phyloP scores from a whole-genome alignment of 495 filamentous ascomycete species.

The Durotheca rogersii region DNA sequence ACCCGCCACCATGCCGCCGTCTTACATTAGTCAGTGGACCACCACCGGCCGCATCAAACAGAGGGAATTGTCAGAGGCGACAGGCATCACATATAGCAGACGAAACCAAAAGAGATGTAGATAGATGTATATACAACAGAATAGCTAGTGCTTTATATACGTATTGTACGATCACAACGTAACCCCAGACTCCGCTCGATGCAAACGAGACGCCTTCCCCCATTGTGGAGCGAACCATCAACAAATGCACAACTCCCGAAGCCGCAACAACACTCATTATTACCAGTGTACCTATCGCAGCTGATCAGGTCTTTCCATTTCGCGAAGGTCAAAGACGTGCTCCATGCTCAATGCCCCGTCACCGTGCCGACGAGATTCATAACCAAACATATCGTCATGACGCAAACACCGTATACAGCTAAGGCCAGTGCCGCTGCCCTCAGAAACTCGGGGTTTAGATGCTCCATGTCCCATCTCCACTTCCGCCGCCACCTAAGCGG shows the following conservation, averaged over 20 bases:
- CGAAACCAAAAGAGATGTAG: conserved; percentile 5
- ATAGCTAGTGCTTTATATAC: too few species aligned
- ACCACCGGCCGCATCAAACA: background rate
- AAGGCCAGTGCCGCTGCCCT: conserved; percentile 72
- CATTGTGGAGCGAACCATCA: too few species aligned
- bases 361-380: conserved; percentile 76
- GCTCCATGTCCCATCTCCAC: conserved; percentile 52
- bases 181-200: conserved; percentile 19
- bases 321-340: too few species aligned
- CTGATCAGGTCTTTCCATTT: background rate
- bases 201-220: conserved; percentile 17
- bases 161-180: too few species aligned
- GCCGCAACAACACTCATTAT: too few species aligned
- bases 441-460: conserved; percentile 56
- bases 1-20: too few species aligned
- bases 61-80: too few species aligned
- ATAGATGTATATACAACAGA: conserved; percentile 18
- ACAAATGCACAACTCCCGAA: too few species aligned
- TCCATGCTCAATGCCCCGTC: conserved; percentile 18
- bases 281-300: too few species aligned
- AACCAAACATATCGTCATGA: conserved; percentile 85
- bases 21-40: background rate
- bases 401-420: conserved; percentile 76
- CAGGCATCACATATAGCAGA: conserved; percentile 5
- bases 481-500: conserved; percentile 42